Conservation (phyloP, 2,329 filamentous ascomycete species). For the Aureobasidium sp. region DNA sequence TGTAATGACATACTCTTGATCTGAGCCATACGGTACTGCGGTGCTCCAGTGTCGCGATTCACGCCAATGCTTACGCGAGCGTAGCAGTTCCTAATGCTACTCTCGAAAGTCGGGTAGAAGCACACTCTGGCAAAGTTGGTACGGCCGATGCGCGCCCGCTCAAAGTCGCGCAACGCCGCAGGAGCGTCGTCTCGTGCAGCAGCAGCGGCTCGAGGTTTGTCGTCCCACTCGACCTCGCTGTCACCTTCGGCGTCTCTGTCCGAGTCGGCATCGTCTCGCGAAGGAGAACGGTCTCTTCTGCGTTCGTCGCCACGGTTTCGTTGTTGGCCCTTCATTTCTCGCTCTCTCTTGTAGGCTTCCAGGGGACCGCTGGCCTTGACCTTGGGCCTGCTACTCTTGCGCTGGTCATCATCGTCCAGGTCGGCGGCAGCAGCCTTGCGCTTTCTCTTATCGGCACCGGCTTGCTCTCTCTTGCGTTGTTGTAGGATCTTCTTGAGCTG, state of each 20-base stretch:
- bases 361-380: slow-evolving; percentile 59
- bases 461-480: slow-evolving; percentile 56
- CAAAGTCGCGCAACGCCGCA: slow-evolving; percentile 71
- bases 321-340: slow-evolving; percentile 49
- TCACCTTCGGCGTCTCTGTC: slow-evolving; percentile 60
- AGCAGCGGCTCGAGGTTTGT: slow-evolving; percentile 43
- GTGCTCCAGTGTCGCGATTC: slow-evolving; percentile 60
- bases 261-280: slow-evolving; percentile 27
- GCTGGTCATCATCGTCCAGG: slow-evolving; percentile 62
- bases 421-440: slow-evolving; percentile 75
- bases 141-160: slow-evolving; percentile 75
- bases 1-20: slow-evolving; percentile 62
- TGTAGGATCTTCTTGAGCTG: slow-evolving; percentile 72
- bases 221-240: slow-evolving; percentile 73
- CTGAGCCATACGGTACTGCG: slow-evolving; percentile 78
- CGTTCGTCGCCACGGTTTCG: slow-evolving; percentile 38
- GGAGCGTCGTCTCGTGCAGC: slow-evolving; percentile 58
- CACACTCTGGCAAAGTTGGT: slow-evolving; percentile 84
- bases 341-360: slow-evolving; percentile 58
- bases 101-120: slow-evolving; percentile 85
- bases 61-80: slow-evolving; percentile 76
- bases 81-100: slow-evolving; percentile 75
- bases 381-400: slow-evolving; percentile 51
- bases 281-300: slow-evolving; percentile 42
- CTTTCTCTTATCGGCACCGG: slow-evolving; percentile 48